Evolutionary conservation across 192 early-diverging fungal genomes (phyloP).

Genomic region (Linnemannia zychae): DNA sequence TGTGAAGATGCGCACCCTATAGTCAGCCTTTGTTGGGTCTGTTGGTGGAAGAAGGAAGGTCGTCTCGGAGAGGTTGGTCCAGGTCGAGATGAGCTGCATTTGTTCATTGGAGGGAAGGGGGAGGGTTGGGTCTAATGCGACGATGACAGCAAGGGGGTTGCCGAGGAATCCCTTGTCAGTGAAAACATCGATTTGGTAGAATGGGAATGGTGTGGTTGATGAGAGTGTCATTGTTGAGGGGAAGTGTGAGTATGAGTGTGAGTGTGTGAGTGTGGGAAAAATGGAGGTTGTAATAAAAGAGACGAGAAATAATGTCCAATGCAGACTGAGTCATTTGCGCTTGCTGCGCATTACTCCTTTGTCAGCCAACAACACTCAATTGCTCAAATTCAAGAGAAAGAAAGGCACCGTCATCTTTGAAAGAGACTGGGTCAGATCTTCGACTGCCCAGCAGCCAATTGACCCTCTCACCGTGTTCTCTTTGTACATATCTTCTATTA

Average conservation of each 20-base stretch:
- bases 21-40: constrained; percentile 36
- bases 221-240: background rate
- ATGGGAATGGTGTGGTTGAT: constrained; percentile 13
- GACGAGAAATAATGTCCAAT: too few species aligned
- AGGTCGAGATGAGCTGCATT: constrained; percentile 20
- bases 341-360: too few species aligned
- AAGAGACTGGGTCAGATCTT: too few species aligned
- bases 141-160: constrained; percentile 36
- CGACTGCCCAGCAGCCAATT: too few species aligned
- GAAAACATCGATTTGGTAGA: constrained; percentile 43
- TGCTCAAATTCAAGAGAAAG: too few species aligned
- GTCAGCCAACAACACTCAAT: too few species aligned
- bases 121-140: constrained; percentile 23
- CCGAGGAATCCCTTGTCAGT: constrained; percentile 26
- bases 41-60: constrained; percentile 38
- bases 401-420: too few species aligned
- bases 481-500: too few species aligned
- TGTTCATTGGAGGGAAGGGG: constrained; percentile 17
- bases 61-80: constrained; percentile 44
- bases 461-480: too few species aligned
- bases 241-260: background rate
- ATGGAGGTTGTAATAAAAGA: background rate
- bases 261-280: background rate
- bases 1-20: constrained; percentile 34
- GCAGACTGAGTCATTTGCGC: too few species aligned